Conservation (phyloP, 1,139 yeast genomes). For the Lodderomyces metapsilosis region DNA sequence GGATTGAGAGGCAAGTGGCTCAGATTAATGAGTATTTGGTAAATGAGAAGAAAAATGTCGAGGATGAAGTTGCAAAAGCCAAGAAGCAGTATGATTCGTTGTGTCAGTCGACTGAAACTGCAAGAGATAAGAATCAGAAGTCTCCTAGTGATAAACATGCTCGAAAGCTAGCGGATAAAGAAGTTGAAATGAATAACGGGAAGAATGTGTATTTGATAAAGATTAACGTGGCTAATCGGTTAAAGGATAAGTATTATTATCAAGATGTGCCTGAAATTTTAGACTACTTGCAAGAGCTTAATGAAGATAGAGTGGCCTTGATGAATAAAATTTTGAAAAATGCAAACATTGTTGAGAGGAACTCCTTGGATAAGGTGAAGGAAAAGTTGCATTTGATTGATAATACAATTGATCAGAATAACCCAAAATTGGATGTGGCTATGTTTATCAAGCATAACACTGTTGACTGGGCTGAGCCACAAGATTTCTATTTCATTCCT, state of each 20-base stretch:
- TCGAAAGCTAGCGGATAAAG: slow-evolving; percentile 59
- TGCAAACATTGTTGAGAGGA: slow-evolving; percentile 64
- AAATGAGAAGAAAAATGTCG: slow-evolving; percentile 56
- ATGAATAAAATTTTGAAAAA: slow-evolving; percentile 68
- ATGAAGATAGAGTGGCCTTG: slow-evolving; percentile 73
- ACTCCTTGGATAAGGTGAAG: slow-evolving; percentile 51
- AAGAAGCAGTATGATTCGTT: slow-evolving; percentile 76
- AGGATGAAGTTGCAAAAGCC: slow-evolving; percentile 65
- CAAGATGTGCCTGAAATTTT: slow-evolving; percentile 92
- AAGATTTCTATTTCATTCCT: slow-evolving; percentile 81
- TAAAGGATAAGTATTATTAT: slow-evolving; percentile 88
- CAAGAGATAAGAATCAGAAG: slow-evolving; percentile 69
- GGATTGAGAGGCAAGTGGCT: slow-evolving; percentile 55
- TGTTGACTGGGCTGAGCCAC: slow-evolving; percentile 78
- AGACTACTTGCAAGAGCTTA: slow-evolving; percentile 82
- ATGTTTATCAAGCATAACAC: slow-evolving; percentile 92
- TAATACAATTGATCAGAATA: slow-evolving; percentile 64
- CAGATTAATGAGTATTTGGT: slow-evolving; percentile 58
- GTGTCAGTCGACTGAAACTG: slow-evolving; percentile 78
- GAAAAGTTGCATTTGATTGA: slow-evolving; percentile 55
- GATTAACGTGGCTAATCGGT: slow-evolving; percentile 80
- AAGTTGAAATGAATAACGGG: slow-evolving; percentile 78
- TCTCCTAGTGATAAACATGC: slow-evolving; percentile 58
- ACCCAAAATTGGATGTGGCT: slow-evolving; percentile 73
- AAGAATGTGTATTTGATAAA: slow-evolving; percentile 81